These are phyloP conservation scores for Solanum pennellii DNA, from an alignment of 257 asterid species.

Conservation along the genomic window DNA sequence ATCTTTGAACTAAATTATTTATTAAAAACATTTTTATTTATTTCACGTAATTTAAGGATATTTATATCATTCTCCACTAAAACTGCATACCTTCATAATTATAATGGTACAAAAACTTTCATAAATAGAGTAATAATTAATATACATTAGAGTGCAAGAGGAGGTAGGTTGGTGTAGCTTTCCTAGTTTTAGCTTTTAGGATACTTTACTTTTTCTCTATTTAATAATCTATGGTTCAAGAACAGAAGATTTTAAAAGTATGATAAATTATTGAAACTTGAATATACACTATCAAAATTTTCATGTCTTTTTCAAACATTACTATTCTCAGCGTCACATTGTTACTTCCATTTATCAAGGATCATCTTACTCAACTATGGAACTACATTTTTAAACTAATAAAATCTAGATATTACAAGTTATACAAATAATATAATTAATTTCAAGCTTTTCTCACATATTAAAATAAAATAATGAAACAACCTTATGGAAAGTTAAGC, in stretches of 20 bases:
- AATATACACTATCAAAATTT: background rate
- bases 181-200: background rate
- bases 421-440: background rate
- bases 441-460: background rate
- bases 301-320: background rate
- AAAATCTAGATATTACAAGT: background rate
- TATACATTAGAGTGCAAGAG: background rate
- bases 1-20: too few relatives aligned
- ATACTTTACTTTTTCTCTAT: background rate
- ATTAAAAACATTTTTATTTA: too few relatives aligned
- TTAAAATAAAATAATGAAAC: background rate
- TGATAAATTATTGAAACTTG: background rate
- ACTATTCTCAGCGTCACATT: background rate
- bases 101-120: background rate
- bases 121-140: too few relatives aligned
- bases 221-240: background rate
- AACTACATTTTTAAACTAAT: background rate
- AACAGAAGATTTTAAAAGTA: background rate
- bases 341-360: background rate
- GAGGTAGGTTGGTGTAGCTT: background rate
- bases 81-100: background rate
- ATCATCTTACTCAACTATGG: background rate
- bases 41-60: background rate
- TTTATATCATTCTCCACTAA: background rate
- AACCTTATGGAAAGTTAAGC: background rate